Base-by-base conservation (phyloP, 2,329 filamentous ascomycete species). In the Ascochyta fabae region DNA sequence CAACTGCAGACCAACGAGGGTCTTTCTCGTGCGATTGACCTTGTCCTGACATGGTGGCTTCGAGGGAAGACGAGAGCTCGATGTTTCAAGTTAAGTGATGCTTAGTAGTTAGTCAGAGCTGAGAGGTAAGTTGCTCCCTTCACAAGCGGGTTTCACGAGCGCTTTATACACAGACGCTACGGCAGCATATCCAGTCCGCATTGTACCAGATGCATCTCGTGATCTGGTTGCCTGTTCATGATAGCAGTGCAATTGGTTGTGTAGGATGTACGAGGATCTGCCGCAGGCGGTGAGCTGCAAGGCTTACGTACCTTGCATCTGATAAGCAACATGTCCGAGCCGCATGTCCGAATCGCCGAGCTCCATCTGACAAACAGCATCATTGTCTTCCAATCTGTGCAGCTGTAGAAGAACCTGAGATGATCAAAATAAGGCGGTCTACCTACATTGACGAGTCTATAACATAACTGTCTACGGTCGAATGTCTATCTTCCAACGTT, bases 1-100 rank as follows among this genome's bases (percentile, higher is more conserved):
- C 76, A n/a, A 78, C 75, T 5, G 74, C 74, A 5, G 68, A 68
- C 75, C 77, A 78, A 60, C 73, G 71, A 0, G 59, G 44, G 46
- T 78, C 71, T 43, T 63, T 60, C 44, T 76, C 71, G 34, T 64
- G 48, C 23, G 59, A 52, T 48, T 62, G 59, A 12, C 60, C 56
- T 54, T 62, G 54, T 41, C 53, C 52, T 53, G 63, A 59, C 60
- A 64, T 65, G 1, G 16, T 59, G 44, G 22, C n/a, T 41, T 3
- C 9, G 3, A 22, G 16, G 27, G 12, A 12, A n/a, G 27, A 6
- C 7, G 22, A 38, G 15, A 44, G 33, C 19, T 45, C 13, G 19
- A 19, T 23, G 34, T 4, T 13, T 13, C 9, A 40, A 36, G 23
- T 24, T 38, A 7, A 39, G 19, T 22, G 36, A 15, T 33, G 26